Evolutionary conservation across 2,329 filamentous ascomycete genomes (phyloP), one percentile per base, ranked within the genome.

Genomic region (Hirsutella rhossiliensis): DNA sequence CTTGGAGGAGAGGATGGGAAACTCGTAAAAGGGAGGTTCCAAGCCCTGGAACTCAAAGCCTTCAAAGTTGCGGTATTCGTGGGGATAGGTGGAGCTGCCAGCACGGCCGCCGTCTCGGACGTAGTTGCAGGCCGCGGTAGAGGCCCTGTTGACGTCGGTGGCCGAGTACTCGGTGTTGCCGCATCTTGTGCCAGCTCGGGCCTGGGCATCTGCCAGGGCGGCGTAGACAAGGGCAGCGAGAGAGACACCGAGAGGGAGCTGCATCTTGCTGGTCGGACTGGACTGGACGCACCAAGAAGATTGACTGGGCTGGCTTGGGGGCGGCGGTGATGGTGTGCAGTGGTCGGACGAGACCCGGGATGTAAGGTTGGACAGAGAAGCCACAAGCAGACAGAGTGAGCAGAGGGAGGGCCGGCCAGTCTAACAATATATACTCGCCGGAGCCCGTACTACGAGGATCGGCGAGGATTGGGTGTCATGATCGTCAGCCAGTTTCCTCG

Each of bases 31-130:
- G 3, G 63, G 62, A 0, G 58, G 58, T 13, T 31, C n/a, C 27
- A 54, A 47, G 41, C 49, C 56, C n/a, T 49, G 37, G 39, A 65
- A 65, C 41, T 51, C 42, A 30, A 66, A 64, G 29, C 57, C 62
- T 54, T 66, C 63, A 30, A 48, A 52, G 61, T 66, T 62, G 54
- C 60, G 60, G 55, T 60, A 66, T 29, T 48, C 51, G 51, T 66
- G 63, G n/a, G 63, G 63, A 46, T 66, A 66, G 36, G 46, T 53
- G 7, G 58, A 61, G 48, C 48, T 50, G 18, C 60, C 60, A 15
- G 55, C 54, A 1, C 46, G 54, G 18, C 46, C 47, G n/a, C 44
- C 52, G 13, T 42, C 40, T 37, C 42, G 45, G 40, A 58, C 54
- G 34, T 54, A 48, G 11, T 42, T 7, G 47, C 58, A 61, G 3